Conservation (phyloP, 148 eudicot species). For the Persicaria tinctoria region DNA sequence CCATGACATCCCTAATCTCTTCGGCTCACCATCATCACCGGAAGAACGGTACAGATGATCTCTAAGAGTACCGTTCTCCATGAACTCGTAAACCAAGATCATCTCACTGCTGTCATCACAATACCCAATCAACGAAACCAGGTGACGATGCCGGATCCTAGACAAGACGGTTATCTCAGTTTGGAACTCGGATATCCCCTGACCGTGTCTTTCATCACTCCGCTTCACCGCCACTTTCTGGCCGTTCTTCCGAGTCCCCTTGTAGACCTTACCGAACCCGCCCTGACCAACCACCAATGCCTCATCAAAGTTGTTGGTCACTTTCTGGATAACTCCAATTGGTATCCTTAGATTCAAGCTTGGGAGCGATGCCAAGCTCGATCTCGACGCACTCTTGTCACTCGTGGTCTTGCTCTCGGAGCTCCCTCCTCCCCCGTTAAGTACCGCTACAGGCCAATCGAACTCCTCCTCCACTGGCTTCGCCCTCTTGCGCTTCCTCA, state of each 20-base stretch:
- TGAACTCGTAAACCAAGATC: too few relatives aligned
- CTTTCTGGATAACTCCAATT: conserved; percentile 20
- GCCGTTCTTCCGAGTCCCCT: conserved; percentile 25
- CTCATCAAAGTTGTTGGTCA: conserved; percentile 34
- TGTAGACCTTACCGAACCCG: conserved; percentile 53
- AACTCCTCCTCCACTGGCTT: too few relatives aligned
- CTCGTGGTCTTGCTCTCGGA: conserved; percentile 2
- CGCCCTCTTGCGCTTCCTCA: too few relatives aligned
- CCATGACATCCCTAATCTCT: conserved; percentile 1
- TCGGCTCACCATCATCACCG: too few relatives aligned
- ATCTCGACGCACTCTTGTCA: neutral
- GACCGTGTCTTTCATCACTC: conserved; percentile 34
- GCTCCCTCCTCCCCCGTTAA: conserved; percentile 16
- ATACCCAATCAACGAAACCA: too few relatives aligned
- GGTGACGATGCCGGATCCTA: too few relatives aligned
- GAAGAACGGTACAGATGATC: conserved; percentile 18
- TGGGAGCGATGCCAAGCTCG: neutral
- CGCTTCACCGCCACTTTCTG: conserved; percentile 44
- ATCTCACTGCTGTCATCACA: too few relatives aligned
- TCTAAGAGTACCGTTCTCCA: too few relatives aligned
- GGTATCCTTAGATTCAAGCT: conserved; percentile 26
- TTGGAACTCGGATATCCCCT: conserved; percentile 45
- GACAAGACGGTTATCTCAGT: conserved; percentile 30
- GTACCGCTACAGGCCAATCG: too few relatives aligned
- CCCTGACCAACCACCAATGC: conserved; percentile 38